Evolutionary conservation across 75 land plant species (phyloP), one percentile per base, ranked within the genome.

Genomic region (Sequoiadendron giganteum): DNA sequence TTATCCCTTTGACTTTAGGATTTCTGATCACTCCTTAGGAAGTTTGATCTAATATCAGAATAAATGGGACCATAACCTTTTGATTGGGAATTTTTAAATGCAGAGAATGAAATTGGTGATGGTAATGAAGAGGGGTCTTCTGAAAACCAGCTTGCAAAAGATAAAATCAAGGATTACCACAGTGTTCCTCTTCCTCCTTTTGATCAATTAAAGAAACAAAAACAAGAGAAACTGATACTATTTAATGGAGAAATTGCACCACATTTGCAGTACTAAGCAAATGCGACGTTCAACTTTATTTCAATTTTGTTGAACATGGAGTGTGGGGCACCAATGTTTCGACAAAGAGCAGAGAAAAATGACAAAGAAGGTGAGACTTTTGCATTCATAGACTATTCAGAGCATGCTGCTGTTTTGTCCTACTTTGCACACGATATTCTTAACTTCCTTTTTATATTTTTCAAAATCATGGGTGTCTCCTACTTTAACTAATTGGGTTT

Each of bases 81-180:
- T 13, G 28, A 86, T 16, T 65, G 45, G 40, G 85, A 39, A 86
- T 25, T 34, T 10, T 45, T 16, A 21, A 15, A 81, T 65, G 82
- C 49, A 43, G 87, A 73, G 11, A 73, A 73, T 38, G 86, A 88
- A 48, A 14, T 79, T 18, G 30, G 54, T 39, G 45, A 77, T 48
- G 76, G 21, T 21, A 65, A 90, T 61, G 61, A 83, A 90, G 32
- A 91, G 82, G 19, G n/a, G 16, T 52, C 70, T 30, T 43, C 55
- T 42, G 32, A 28, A 19, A 43, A 79, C 28, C 32, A 42, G 45
- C 42, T 43, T 75, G 76, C 36, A 30, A 21, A 81, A 87, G 49
- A 38, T 14, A 86, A 90, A 75, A 87, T 84, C 77, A 92, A 89
- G 47, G 89, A 89, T 84, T 89, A 86, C 30, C 73, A 73, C 19